These are phyloP conservation scores for Boletus albobrunnescens DNA, from an alignment of 1,284 basidiomycete species.

Conservation along the genomic window DNA sequence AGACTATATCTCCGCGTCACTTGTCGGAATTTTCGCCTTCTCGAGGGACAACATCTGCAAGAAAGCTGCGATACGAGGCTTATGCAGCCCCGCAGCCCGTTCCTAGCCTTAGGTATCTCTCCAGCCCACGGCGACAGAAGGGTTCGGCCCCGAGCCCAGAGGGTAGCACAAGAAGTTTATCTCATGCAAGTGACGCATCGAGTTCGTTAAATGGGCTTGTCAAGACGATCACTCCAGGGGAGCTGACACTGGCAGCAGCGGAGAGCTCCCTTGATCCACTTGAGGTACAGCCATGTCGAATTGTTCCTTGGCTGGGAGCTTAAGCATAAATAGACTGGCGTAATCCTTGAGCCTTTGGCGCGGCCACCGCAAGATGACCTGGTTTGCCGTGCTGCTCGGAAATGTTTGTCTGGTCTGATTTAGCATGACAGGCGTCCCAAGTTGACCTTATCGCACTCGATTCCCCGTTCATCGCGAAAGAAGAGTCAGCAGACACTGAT, in stretches of 20 bases:
- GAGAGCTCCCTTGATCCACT: slow-evolving; percentile 13
- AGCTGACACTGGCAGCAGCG: slow-evolving; percentile 48
- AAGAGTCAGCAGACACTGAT: slow-evolving; percentile 31
- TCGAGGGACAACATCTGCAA: slow-evolving; percentile 32
- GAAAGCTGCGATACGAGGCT: slow-evolving; percentile 63
- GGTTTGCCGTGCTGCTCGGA: slow-evolving; percentile 15
- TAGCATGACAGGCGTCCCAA: slow-evolving; percentile 35
- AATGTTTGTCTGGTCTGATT: slow-evolving; percentile 13
- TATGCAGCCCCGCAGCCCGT: slow-evolving; percentile 58
- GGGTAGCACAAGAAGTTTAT: slow-evolving; percentile 22
- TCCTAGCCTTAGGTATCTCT: slow-evolving; percentile 40
- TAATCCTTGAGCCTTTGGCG: not conserved
- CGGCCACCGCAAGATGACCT: slow-evolving; percentile 15
- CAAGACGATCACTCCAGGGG: slow-evolving; percentile 51
- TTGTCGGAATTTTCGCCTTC: slow-evolving; percentile 34
- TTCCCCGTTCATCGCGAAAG: slow-evolving; percentile 50
- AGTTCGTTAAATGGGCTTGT: slow-evolving; percentile 35
- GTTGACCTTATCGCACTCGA: slow-evolving; percentile 67
- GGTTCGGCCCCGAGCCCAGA: slow-evolving; percentile 29
- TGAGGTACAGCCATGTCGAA: slow-evolving; percentile 21
- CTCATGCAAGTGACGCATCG: slow-evolving; percentile 23
- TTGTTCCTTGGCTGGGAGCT: not conserved
- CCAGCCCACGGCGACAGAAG: slow-evolving; percentile 21
- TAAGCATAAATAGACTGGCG: slow-evolving; percentile 13
- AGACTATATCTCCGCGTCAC: slow-evolving; percentile 11